phyloP scores from a whole-genome alignment of 345 rosid species.

The Aquilaria malaccensis region DNA sequence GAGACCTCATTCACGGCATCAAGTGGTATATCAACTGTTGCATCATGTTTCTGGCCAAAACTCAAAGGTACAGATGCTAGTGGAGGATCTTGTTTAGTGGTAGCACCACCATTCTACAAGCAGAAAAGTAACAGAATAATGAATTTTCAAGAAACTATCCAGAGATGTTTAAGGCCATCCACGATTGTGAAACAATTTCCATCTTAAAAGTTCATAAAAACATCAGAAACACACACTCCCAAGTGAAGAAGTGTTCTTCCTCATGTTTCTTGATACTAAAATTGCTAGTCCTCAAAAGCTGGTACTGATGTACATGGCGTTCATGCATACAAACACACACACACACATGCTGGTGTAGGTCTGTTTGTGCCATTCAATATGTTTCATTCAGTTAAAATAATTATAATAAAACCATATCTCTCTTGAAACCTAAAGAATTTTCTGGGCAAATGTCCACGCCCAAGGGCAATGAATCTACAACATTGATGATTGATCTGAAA shows the following conservation, averaged over 20 bases:
- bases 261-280: background rate
- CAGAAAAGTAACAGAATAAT: conserved; percentile 2
- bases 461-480: too few relatives aligned
- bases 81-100: conserved; percentile 50
- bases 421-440: too few relatives aligned
- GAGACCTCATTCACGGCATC: conserved; percentile 61
- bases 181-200: background rate
- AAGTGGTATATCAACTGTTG: conserved; percentile 86
- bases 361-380: too few relatives aligned
- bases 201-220: background rate
- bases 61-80: conserved; percentile 52
- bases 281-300: too few relatives aligned
- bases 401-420: too few relatives aligned
- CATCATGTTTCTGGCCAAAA: conserved; percentile 64
- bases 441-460: too few relatives aligned
- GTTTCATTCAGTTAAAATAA: too few relatives aligned
- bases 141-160: background rate
- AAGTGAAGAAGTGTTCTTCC: background rate
- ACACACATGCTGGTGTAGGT: too few relatives aligned
- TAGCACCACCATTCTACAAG: conserved; percentile 52
- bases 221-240: background rate
- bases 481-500: too few relatives aligned
- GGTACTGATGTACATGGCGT: too few relatives aligned
- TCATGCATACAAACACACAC: too few relatives aligned
- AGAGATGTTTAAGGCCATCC: background rate